Percentiles rank a stretch among this genome's conserved stretches.
Evolutionary conservation across 1,284 basidiomycete species (phyloP).

Genomic region (Agroathelia rolfsii): DNA sequence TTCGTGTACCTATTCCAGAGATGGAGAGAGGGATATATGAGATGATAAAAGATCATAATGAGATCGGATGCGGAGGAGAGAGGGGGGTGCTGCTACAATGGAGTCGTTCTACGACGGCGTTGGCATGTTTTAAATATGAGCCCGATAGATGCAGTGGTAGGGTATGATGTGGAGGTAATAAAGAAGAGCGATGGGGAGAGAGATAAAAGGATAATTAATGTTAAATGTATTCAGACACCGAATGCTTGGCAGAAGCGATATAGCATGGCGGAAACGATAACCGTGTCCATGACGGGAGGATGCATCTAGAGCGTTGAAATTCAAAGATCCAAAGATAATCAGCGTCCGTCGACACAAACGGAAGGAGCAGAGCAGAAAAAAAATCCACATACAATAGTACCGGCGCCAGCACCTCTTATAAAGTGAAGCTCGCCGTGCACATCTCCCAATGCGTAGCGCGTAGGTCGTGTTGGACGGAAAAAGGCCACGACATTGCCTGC

Average conservation of each 20-base stretch:
- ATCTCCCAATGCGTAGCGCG: constrained; percentile 73
- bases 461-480: constrained; percentile 63
- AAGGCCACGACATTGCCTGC: constrained; percentile 62
- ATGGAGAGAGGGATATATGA: too few relatives aligned
- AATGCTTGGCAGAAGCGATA: constrained; percentile 67
- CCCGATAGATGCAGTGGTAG: too few relatives aligned
- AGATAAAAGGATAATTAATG: constrained; percentile 8
- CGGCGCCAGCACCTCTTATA: constrained; percentile 62
- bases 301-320: constrained; percentile 46
- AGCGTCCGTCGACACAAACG: constrained; percentile 13
- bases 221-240: constrained; percentile 40
- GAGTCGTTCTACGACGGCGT: too few relatives aligned
- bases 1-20: too few relatives aligned
- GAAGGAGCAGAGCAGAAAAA: constrained; percentile 7
- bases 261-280: constrained; percentile 73
- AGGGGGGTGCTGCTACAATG: too few relatives aligned
- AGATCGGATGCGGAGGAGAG: too few relatives aligned
- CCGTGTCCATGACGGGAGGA: constrained; percentile 79
- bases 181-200: constrained; percentile 2
- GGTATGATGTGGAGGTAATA: too few relatives aligned
- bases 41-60: too few relatives aligned
- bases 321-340: constrained; percentile 14
- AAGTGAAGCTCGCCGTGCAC: constrained; percentile 77
- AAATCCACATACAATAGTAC: constrained; percentile 57
- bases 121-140: too few relatives aligned